Percentiles rank a stretch among this genome's conserved stretches.
Evolutionary conservation across 768 basidiomycete species (phyloP).

Genomic region (Saitozyma sp.): DNA sequence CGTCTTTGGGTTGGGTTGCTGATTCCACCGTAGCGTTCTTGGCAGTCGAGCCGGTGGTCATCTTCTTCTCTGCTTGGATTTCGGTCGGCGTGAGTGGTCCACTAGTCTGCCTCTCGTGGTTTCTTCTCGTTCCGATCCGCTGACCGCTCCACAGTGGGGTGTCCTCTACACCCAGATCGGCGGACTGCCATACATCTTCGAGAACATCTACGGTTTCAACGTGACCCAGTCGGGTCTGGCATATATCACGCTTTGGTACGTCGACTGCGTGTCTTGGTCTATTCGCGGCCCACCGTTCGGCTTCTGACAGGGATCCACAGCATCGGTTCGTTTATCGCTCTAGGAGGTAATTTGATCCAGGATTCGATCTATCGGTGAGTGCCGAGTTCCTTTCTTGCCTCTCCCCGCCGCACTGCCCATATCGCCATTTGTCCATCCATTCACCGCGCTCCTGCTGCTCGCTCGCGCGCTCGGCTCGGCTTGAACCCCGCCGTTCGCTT

Average conservation of each 20-base stretch:
- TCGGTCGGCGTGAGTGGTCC: slow-evolving; percentile 56
- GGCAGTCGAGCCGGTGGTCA: slow-evolving; percentile 71
- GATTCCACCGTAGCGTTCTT: slow-evolving; percentile 59
- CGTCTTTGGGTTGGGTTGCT: background rate
- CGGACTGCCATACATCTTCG: slow-evolving; percentile 59
- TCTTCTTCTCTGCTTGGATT: slow-evolving; percentile 59
- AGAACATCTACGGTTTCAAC: slow-evolving; percentile 62
- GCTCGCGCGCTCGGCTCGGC: too few species aligned
- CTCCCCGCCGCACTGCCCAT: slow-evolving; percentile 2
- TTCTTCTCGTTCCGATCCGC: too few species aligned
- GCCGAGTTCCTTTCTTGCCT: too few species aligned
- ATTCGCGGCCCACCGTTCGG: too few species aligned
- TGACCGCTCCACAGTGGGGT: slow-evolving; percentile 60
- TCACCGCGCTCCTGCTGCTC: too few species aligned
- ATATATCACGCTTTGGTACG: slow-evolving; percentile 60
- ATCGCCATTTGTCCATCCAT: background rate
- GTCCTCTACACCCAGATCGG: slow-evolving; percentile 67
- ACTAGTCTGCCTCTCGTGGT: background rate
- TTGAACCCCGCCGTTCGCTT: too few species aligned
- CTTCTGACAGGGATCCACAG: slow-evolving; percentile 6
- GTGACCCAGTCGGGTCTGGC: slow-evolving; percentile 63
- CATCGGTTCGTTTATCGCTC: slow-evolving; percentile 35
- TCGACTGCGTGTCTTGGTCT: background rate
- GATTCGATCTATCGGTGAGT: slow-evolving; percentile 37
- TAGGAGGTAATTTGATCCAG: slow-evolving; percentile 38